These are phyloP conservation scores for Austroboletus niveus DNA, from an alignment of 1,284 basidiomycete genomes.

Conservation along the genomic window DNA sequence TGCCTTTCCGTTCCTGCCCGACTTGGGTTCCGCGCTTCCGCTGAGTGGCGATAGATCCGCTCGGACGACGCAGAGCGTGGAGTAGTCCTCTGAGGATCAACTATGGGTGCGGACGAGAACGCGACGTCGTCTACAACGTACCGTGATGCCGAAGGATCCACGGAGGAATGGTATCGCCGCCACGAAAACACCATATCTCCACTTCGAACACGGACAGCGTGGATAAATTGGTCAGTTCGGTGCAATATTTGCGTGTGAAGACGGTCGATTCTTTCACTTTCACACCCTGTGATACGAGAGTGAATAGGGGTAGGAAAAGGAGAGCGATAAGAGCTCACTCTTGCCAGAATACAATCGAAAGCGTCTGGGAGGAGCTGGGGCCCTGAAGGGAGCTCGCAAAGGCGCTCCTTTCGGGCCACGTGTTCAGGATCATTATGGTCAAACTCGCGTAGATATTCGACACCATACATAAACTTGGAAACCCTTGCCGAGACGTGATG, in stretches of 20 bases:
- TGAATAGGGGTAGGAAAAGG: constrained; percentile 6
- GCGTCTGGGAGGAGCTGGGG: constrained; percentile 72
- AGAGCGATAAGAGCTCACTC: constrained; percentile 41
- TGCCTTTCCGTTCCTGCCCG: constrained; percentile 58
- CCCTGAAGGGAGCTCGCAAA: constrained; percentile 73
- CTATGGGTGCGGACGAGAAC: not conserved
- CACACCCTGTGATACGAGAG: constrained; percentile 43
- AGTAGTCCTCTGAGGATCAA: constrained; percentile 55
- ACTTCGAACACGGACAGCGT: constrained; percentile 77
- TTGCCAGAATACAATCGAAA: constrained; percentile 72
- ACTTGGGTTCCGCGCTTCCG: constrained; percentile 64
- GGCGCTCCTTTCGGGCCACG: constrained; percentile 54
- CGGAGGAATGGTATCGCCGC: constrained; percentile 61
- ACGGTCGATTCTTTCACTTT: constrained; percentile 78
- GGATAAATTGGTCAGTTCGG: constrained; percentile 69
- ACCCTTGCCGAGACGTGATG: constrained; percentile 76
- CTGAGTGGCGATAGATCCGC: constrained; percentile 70
- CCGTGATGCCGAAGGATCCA: constrained; percentile 69
- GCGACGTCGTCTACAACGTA: constrained; percentile 25
- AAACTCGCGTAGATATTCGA: constrained; percentile 70
- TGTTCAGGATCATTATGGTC: constrained; percentile 66
- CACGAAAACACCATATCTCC: constrained; percentile 77
- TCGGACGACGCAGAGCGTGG: constrained; percentile 71
- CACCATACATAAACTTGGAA: constrained; percentile 77
- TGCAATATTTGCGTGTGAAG: constrained; percentile 76